phyloP scores from a whole-genome alignment of 1,139 yeast genomes.

The Kodamaea anthophila region DNA sequence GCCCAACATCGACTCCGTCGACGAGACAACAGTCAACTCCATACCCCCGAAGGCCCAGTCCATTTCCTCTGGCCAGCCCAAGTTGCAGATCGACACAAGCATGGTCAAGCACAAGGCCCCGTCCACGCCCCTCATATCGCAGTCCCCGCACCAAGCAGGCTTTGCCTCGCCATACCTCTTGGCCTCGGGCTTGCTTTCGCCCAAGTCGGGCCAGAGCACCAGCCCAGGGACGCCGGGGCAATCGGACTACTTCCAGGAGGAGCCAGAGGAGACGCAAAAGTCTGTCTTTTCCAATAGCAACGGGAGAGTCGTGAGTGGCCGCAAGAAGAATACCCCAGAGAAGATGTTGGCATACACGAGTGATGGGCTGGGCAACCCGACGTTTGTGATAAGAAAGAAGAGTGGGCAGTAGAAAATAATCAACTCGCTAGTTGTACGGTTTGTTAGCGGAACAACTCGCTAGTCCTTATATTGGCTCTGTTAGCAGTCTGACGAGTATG shows the following conservation, averaged over 20 bases:
- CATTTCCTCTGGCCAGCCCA: conserved; percentile 14
- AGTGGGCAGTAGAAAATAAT: no score
- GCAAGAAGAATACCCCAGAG: conserved; percentile 21
- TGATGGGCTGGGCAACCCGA: conserved; percentile 39
- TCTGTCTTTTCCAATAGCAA: conserved; percentile 18
- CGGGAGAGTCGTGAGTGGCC: conserved; percentile 23
- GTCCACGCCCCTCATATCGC: conserved; percentile 25
- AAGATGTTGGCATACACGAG: conserved; percentile 38
- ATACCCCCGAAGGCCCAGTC: conserved; percentile 7
- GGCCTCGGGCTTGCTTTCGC: conserved; percentile 51
- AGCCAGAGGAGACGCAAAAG: conserved; percentile 16
- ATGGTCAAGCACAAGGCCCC: conserved; percentile 18
- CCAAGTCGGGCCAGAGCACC: conserved; percentile 26
- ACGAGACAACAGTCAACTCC: conserved; percentile 25
- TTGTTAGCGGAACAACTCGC: no score
- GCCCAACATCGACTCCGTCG: conserved; percentile 29
- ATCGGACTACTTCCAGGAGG: conserved; percentile 12
- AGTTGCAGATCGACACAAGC: conserved; percentile 31
- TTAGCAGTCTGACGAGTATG: no score
- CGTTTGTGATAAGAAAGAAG: conserved; percentile 38
- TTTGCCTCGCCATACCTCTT: conserved; percentile 57
- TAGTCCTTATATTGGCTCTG: no score
- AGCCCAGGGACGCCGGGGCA: conserved; percentile 18
- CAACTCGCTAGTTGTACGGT: no score
- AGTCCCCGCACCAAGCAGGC: conserved; percentile 28